Conservation (phyloP, 2,329 filamentous ascomycete genomes). For the Pezicula carpinea region DNA sequence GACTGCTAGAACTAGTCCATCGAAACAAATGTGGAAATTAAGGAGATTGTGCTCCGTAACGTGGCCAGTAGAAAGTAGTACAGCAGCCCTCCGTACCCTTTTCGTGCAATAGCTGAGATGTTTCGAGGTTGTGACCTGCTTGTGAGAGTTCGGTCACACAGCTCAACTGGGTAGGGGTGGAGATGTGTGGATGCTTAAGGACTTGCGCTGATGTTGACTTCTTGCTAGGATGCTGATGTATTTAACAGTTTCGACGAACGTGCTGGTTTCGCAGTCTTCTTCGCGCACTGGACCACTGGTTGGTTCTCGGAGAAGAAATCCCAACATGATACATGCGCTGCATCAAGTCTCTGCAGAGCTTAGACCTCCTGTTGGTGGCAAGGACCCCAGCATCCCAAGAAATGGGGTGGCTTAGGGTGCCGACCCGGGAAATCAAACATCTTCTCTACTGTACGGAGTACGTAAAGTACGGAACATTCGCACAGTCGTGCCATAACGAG, state of each 20-base stretch:
- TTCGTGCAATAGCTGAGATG: not conserved
- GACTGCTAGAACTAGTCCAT: not conserved
- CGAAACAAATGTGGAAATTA: not conserved
- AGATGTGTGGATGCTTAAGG: not conserved
- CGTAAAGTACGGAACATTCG: too few species aligned
- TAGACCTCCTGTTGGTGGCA: not conserved
- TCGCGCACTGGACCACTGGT: too few species aligned
- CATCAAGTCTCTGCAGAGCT: not conserved
- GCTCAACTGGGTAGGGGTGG: not conserved
- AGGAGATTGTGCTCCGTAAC: conserved; percentile 1
- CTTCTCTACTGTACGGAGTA: not conserved
- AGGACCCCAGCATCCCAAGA: not conserved
- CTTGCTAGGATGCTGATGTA: not conserved
- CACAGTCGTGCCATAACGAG: too few species aligned
- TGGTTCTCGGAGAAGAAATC: too few species aligned
- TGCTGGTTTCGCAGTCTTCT: not conserved
- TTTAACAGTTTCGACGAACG: not conserved
- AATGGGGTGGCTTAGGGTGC: not conserved
- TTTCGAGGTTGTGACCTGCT: not conserved
- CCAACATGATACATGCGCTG: not conserved
- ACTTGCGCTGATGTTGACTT: conserved; percentile 1
- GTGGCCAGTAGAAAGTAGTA: too few species aligned
- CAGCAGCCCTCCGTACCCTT: too few species aligned
- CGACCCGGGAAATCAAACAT: not conserved
- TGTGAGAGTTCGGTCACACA: not conserved